A percentile compares a stretch with the other conserved stretches of the same genome.
Evolutionary conservation across 225 moss, liverwort and hornwort species (phyloP).

Genomic region (Asterella californica): DNA sequence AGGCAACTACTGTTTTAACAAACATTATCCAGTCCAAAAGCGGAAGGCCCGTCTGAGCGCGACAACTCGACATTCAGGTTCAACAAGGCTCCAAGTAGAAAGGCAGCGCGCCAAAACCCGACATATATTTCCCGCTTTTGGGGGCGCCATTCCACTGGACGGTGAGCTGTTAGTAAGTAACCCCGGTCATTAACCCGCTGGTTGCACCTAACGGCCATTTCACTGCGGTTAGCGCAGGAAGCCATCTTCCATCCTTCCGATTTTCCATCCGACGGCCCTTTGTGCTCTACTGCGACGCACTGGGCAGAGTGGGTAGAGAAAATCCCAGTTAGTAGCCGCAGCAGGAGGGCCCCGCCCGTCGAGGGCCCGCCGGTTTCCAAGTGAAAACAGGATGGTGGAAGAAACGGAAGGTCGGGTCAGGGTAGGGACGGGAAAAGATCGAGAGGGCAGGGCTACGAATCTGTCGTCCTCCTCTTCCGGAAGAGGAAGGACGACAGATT

Average conservation of each 20-base stretch:
- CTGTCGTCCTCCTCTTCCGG: not conserved
- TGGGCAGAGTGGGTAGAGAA: conserved; percentile 6
- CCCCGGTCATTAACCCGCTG: not conserved
- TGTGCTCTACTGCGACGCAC: not conserved
- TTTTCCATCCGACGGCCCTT: not conserved
- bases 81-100: not conserved
- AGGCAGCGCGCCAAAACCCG: not conserved
- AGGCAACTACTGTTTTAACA: not conserved
- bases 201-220: not conserved
- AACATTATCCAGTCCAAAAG: not conserved
- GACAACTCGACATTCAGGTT: not conserved
- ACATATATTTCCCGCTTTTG: conserved; percentile 3
- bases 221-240: not conserved
- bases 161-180: not conserved
- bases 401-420: not conserved
- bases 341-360: not conserved
- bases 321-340: not conserved
- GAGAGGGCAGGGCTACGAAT: not conserved
- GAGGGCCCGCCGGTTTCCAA: not conserved
- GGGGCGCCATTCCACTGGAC: not conserved
- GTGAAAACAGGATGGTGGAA: not conserved
- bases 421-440: not conserved
- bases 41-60: not conserved
- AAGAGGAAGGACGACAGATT: not conserved
- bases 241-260: not conserved